Evolutionary conservation across 2,329 filamentous ascomycete genomes (phyloP).

Genomic region (Diaporthe batatas): DNA sequence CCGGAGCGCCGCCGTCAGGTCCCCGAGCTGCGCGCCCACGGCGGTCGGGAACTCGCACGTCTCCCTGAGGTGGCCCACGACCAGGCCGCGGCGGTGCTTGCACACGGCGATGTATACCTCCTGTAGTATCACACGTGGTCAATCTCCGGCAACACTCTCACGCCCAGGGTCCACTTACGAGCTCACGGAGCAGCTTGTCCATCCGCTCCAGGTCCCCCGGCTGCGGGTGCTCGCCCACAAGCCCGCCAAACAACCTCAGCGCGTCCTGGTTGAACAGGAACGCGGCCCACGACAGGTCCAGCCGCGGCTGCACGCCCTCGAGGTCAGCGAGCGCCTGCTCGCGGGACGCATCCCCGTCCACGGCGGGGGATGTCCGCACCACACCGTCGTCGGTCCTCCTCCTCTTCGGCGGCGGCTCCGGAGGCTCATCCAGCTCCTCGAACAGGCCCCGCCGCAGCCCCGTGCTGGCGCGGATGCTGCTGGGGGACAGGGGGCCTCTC

Average conservation of each 20-base stretch:
- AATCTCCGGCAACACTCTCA: background rate
- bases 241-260: conserved; percentile 12
- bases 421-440: background rate
- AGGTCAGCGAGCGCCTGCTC: background rate
- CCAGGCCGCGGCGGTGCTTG: background rate
- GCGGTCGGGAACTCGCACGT: background rate
- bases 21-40: background rate
- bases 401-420: background rate
- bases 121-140: background rate
- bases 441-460: background rate
- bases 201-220: conserved; percentile 1
- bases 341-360: background rate
- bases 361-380: no score
- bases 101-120: background rate
- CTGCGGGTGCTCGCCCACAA: background rate
- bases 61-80: background rate
- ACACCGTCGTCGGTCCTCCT: no score
- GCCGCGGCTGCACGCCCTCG: background rate
- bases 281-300: background rate
- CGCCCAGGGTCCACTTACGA: background rate
- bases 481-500: background rate
- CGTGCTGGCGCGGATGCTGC: background rate
- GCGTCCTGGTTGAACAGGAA: conserved; percentile 14
- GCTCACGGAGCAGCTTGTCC: background rate
- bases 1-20: background rate